Evolutionary conservation across 805 yeast genomes (phyloP), one percentile per base, ranked within the genome.

Genomic region (Clavispora vitiphila): DNA sequence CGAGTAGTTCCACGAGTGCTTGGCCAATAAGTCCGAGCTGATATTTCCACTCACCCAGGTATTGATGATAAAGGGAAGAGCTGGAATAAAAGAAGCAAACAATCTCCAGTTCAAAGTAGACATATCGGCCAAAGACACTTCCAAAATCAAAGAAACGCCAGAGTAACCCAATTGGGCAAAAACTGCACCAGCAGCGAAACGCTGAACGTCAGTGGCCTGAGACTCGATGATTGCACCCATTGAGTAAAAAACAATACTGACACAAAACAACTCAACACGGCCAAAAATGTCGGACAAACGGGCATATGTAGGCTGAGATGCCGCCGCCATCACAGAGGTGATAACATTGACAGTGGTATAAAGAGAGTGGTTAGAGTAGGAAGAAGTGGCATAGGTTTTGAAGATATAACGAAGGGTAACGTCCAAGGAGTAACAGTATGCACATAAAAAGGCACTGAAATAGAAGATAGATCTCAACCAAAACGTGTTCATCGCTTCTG

Each of bases 31-130:
- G 26, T 61, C 61, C 8, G 58, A 48, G 12, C 74, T 62, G 37
- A 85, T 67, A 51, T 80, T 67, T 55, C 88, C 91, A 22, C 81
- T 63, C 42, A 83, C 72, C 93, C 93, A 86, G 12, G 91, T 81
- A 62, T 82, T 85, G 61, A 86, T 80, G 53, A 85, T 77, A 53
- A 74, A 81, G 2, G 91, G 91, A 53, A 79, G 68, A 4, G 87
- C 78, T 19, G 90, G 87, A 27, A 80, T 65, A 49, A 81, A 78
- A 26, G 83, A 77, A 50, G 71, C 75, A 35, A 77, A 68, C 51
- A 84, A 70, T 67, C 93, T 78, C 84, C 88, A 81, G 57, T 77
- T 81, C 54, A 84, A 68, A 46, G 74, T 69, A 7, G 90, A 81
- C 54, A 78, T 70, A 60, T 85, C 95, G 2, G 86, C 80, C 44